phyloP scores from a whole-genome alignment of 1,139 yeast genomes.

The Magnusiomyces sp. region DNA sequence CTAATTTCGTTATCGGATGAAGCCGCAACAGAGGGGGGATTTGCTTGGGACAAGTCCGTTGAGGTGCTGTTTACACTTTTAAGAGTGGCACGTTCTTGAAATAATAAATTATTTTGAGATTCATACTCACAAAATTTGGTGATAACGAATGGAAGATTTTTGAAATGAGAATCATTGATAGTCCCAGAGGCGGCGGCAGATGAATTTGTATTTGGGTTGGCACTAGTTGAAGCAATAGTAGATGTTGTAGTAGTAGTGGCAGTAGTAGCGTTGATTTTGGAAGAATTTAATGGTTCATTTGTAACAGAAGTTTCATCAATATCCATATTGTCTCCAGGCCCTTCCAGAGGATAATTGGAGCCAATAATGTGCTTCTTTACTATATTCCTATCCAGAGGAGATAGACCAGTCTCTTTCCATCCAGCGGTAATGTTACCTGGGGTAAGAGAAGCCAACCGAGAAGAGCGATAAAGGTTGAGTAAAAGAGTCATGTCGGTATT shows the following conservation, averaged over 20 bases:
- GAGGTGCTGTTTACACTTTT: too few relatives aligned
- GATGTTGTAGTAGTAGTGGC: not conserved
- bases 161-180: not conserved
- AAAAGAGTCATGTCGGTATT: too few relatives aligned
- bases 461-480: not conserved
- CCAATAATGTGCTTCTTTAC: constrained; percentile 1
- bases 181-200: not conserved
- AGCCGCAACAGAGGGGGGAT: too few relatives aligned
- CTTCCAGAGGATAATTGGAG: too few relatives aligned
- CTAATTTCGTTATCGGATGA: too few relatives aligned
- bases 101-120: not conserved
- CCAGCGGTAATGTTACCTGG: not conserved
- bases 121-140: constrained; percentile 4
- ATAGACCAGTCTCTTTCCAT: constrained; percentile 5
- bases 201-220: not conserved
- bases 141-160: not conserved
- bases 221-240: not conserved
- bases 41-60: too few relatives aligned
- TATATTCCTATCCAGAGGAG: constrained; percentile 2
- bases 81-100: too few relatives aligned
- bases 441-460: not conserved
- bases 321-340: too few relatives aligned
- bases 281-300: not conserved
- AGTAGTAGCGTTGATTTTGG: not conserved
- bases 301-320: too few relatives aligned